These are phyloP conservation scores for Suillus lakei DNA, from an alignment of 768 basidiomycete genomes.

Conservation along the genomic window DNA sequence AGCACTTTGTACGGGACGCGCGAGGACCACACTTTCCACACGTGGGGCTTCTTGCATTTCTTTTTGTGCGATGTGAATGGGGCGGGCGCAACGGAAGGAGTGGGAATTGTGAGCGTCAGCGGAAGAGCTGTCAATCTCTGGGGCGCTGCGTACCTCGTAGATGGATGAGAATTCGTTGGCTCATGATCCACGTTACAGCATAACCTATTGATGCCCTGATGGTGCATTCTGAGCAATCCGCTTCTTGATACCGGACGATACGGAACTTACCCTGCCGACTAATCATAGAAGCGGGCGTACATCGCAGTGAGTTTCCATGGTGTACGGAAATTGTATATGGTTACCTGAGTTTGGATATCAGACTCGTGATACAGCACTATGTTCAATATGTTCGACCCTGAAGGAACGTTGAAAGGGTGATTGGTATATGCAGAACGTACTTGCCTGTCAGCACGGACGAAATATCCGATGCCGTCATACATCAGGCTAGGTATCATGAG, in stretches of 20 bases:
- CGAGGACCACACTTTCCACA: slow-evolving; percentile 33
- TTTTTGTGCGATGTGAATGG: not conserved
- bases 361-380: slow-evolving; percentile 50
- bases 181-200: slow-evolving; percentile 65
- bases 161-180: slow-evolving; percentile 61
- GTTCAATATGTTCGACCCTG: slow-evolving; percentile 58
- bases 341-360: slow-evolving; percentile 47
- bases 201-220: slow-evolving; percentile 40
- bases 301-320: slow-evolving; percentile 10
- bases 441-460: slow-evolving; percentile 57
- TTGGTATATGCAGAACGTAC: not conserved
- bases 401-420: not conserved
- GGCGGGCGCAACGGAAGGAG: not conserved
- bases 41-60: slow-evolving; percentile 30
- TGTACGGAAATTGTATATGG: slow-evolving; percentile 12
- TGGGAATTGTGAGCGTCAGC: not conserved
- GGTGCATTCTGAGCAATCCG: slow-evolving; percentile 6
- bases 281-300: slow-evolving; percentile 8
- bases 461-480: slow-evolving; percentile 69
- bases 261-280: slow-evolving; percentile 56
- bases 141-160: slow-evolving; percentile 46
- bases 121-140: too few species aligned
- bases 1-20: slow-evolving; percentile 10
- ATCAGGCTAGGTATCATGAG: slow-evolving; percentile 56
- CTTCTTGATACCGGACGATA: not conserved